phyloP scores from a whole-genome alignment of 2,329 filamentous ascomycete genomes.

The Thielaviopsis musarum region DNA sequence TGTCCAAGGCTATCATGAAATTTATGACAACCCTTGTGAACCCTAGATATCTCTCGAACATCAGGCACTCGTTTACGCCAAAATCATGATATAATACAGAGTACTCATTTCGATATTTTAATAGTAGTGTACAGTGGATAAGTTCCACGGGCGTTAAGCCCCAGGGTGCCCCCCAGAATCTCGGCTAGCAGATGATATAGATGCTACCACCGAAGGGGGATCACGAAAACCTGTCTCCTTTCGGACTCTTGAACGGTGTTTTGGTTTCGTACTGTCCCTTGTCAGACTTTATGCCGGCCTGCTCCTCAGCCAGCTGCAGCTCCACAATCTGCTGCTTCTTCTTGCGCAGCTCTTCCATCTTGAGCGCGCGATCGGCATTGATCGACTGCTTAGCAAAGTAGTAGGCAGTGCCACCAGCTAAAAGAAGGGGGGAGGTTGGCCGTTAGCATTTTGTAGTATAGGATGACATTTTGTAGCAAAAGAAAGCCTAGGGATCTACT shows the following conservation, averaged over 20 bases:
- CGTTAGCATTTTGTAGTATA: background rate
- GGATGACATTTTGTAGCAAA: background rate
- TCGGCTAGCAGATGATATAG: background rate
- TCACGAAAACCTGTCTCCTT: conserved; percentile 71
- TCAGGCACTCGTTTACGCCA: background rate
- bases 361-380: conserved; percentile 68
- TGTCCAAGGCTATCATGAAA: background rate
- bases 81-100: background rate
- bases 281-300: conserved; percentile 18
- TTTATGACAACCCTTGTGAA: background rate
- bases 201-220: background rate
- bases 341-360: conserved; percentile 48
- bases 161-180: background rate
- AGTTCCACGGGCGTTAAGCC: background rate
- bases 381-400: conserved; percentile 91
- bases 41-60: background rate
- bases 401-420: conserved; percentile 81
- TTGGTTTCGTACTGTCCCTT: conserved; percentile 54
- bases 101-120: background rate
- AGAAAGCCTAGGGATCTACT: background rate
- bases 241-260: conserved; percentile 57
- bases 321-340: conserved; percentile 38
- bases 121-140: background rate
- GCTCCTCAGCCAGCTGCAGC: conserved; percentile 6
- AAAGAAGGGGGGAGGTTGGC: background rate